Percentiles rank a stretch among this genome's conserved stretches.
Evolutionary conservation across 768 basidiomycete species (phyloP).

Genomic region (Exidia glandulosa): DNA sequence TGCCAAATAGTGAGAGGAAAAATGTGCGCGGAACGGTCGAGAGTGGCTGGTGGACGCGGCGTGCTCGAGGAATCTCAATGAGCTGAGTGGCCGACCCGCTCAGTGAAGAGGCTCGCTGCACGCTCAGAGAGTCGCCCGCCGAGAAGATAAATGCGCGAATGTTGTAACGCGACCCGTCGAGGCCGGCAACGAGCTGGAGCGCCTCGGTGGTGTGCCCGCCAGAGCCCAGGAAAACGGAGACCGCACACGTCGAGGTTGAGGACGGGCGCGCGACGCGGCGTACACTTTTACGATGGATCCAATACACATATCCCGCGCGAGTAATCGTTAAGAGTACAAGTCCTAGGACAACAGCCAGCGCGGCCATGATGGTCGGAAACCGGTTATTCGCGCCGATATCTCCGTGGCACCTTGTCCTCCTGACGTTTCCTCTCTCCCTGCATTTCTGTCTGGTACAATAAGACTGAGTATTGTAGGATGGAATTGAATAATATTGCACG

Average conservation of each 20-base stretch:
- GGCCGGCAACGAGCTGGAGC: slow-evolving; percentile 52
- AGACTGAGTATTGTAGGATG: no score
- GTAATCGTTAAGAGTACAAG: no score
- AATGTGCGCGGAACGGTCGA: slow-evolving; percentile 58
- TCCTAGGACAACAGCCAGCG: no score
- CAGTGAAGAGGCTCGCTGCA: slow-evolving; percentile 52
- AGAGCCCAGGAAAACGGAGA: slow-evolving; percentile 90
- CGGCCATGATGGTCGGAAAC: no score
- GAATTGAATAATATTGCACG: no score
- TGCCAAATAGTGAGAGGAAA: slow-evolving; percentile 33
- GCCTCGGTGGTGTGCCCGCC: slow-evolving; percentile 94
- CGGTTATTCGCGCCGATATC: no score
- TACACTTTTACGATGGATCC: no score
- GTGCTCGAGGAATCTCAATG: slow-evolving; percentile 72
- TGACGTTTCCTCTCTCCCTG: no score
- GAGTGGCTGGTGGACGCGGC: slow-evolving; percentile 73
- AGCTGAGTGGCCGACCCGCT: slow-evolving; percentile 45
- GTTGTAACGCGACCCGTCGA: slow-evolving; percentile 67
- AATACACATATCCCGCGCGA: no score
- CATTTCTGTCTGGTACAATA: no score
- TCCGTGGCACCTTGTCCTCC: no score
- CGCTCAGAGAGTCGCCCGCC: slow-evolving; percentile 71
- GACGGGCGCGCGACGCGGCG: no score
- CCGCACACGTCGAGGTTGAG: slow-evolving; percentile 30
- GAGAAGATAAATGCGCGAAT: slow-evolving; percentile 74